phyloP scores from a whole-genome alignment of 495 filamentous ascomycete genomes.

The Annulohypoxylon stygium region DNA sequence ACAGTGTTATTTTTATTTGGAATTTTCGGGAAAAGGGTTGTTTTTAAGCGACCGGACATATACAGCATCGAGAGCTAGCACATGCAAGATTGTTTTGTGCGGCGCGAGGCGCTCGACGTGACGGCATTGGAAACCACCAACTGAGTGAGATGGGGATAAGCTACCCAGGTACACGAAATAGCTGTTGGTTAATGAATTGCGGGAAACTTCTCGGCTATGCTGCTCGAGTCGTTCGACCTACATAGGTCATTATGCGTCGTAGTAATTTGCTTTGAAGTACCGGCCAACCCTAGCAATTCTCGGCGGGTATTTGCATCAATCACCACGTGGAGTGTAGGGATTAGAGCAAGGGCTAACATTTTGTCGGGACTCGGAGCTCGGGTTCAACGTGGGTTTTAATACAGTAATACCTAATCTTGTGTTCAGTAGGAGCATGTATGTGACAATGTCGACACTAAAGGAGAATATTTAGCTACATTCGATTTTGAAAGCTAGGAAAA shows the following conservation, averaged over 20 bases:
- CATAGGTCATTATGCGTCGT: too few species aligned
- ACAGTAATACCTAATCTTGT: neutral
- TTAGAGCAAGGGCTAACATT: neutral
- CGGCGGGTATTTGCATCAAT: conserved; percentile 3
- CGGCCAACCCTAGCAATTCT: neutral
- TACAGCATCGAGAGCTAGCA: too few species aligned
- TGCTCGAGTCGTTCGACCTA: neutral
- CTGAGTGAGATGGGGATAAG: neutral
- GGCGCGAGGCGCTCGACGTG: neutral
- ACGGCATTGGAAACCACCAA: neutral
- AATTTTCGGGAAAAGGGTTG: neutral
- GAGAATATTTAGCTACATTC: neutral
- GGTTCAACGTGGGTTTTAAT: conserved; percentile 2
- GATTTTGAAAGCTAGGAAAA: neutral
- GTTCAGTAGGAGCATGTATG: neutral
- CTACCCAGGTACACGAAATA: neutral
- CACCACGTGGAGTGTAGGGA: conserved; percentile 19
- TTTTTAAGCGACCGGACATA: neutral
- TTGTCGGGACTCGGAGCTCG: neutral
- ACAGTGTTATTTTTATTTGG: conserved; percentile 5
- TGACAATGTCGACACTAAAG: neutral
- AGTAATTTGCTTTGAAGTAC: neutral
- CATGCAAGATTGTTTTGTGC: neutral
- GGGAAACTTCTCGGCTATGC: neutral
- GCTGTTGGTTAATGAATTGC: neutral